Base-by-base conservation (phyloP, 2,329 filamentous ascomycete species). In the Colletotrichum australisinense region DNA sequence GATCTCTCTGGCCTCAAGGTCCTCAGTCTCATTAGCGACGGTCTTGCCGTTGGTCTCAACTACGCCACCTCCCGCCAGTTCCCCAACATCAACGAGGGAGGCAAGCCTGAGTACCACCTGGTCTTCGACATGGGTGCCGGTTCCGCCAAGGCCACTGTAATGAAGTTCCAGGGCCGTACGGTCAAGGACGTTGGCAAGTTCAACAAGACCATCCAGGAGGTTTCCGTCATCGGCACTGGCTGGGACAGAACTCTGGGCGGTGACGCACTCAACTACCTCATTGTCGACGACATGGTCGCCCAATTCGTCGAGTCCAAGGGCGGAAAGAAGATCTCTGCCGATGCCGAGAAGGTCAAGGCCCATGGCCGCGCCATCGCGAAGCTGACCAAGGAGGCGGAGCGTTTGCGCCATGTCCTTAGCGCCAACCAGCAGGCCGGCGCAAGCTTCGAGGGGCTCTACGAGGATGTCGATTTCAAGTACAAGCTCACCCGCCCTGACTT, bases 51-150 rank as follows among this genome's bases (percentile, higher is more conserved):
- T 71, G 97, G 95, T 30, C 85, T 99, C 77, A 97, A 99, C 85
- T 99, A 98, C 83, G 97, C 97, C 56, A 98, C 95, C 32, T 93
- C 91, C 79, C 91, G 97, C 78, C 95, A 93, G 19, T 99, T 98
- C 83, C 95, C 95, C 49, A 95, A 91, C 78, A 87, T 97, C 73
- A 93, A 91, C 68, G 92, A 97, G 67, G 95, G 94, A 67, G 93
- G 90, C 76, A 95, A 95, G 85, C 93, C 97, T 0, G 97, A 99
- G 83, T 91, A 95, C 78, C 95, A 99, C 84, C 85, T 99, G 81
- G 91, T 99, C 35, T 99, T 97, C 80, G 97, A 99, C 81, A 98
- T 99, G 95, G 97, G 97, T 77, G 95, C 97, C 77, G 97, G 97
- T 5, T 98, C 95, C 58, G 94, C 96, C 38, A 97, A 95, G 78